A percentile compares a stretch with the other conserved stretches of the same genome.
Conservation (phyloP, 1,284 basidiomycete species). For the Moesziomyces parantarcticus region DNA sequence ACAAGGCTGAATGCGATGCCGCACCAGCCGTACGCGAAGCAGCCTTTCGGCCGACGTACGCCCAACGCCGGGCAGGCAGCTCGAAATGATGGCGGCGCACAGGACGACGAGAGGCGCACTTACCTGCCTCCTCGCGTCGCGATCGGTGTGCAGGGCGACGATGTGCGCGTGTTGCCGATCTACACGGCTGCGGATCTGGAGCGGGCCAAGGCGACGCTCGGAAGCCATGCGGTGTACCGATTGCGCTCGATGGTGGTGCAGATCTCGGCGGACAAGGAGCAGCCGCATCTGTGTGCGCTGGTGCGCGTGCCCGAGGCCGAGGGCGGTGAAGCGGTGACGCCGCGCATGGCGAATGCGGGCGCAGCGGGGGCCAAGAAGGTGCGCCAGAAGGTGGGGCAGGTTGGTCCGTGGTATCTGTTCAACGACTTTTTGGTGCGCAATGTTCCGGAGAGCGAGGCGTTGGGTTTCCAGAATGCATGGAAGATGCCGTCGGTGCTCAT, state of each 20-base stretch:
- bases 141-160: slow-evolving; percentile 47
- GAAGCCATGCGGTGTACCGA: slow-evolving; percentile 70
- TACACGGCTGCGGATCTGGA: slow-evolving; percentile 33
- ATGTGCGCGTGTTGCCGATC: slow-evolving; percentile 43
- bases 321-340: slow-evolving; percentile 7
- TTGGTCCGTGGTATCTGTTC: slow-evolving; percentile 83
- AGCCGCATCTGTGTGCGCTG: slow-evolving; percentile 88
- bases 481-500: slow-evolving; percentile 93
- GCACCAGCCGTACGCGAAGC: slow-evolving; percentile 21
- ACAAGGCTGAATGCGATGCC: slow-evolving; percentile 1
- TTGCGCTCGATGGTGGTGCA: slow-evolving; percentile 78
- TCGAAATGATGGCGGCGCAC: slow-evolving; percentile 1
- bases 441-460: slow-evolving; percentile 83
- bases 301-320: slow-evolving; percentile 78
- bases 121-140: slow-evolving; percentile 68
- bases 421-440: slow-evolving; percentile 94
- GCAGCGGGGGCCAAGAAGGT: slow-evolving; percentile 20
- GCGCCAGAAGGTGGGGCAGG: slow-evolving; percentile 18
- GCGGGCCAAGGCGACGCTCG: slow-evolving; percentile 20
- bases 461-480: slow-evolving; percentile 86
- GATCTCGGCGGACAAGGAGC: slow-evolving; percentile 79
- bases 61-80: no score
- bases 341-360: slow-evolving; percentile 7
- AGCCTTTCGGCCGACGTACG: slow-evolving; percentile 7
- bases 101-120: slow-evolving; percentile 63